A percentile compares a stretch with the other conserved stretches of the same genome.
These are phyloP conservation scores for Mycosarcoma maydis DNA, from an alignment of 1,284 basidiomycete species.

Conservation along the genomic window DNA sequence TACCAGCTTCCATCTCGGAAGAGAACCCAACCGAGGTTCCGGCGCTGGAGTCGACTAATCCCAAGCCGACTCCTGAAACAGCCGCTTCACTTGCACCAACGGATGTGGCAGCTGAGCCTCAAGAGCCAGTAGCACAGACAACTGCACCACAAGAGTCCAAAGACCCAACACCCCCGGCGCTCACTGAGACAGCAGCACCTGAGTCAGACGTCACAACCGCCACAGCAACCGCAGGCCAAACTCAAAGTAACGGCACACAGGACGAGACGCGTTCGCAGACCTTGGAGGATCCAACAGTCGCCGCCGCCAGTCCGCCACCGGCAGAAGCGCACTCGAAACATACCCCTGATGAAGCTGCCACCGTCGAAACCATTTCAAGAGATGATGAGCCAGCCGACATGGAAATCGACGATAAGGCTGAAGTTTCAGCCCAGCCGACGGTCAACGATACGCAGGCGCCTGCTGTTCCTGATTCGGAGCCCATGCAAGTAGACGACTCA, in stretches of 20 bases:
- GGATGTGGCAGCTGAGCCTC: background rate
- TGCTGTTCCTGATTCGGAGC: constrained; percentile 1
- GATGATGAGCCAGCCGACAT: constrained; percentile 14
- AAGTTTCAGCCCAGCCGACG: background rate
- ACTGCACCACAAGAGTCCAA: constrained; percentile 1
- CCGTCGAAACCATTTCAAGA: background rate
- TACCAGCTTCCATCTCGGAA: background rate
- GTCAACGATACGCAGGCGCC: background rate
- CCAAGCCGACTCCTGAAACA: background rate
- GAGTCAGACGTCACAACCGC: background rate
- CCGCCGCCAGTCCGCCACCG: background rate
- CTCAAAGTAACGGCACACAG: background rate
- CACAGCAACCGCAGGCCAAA: background rate
- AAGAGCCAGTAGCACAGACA: background rate
- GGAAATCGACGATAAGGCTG: constrained; percentile 28
- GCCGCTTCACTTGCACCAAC: background rate
- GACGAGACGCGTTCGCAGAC: background rate
- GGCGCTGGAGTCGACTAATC: constrained; percentile 1
- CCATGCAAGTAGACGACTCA: constrained; percentile 32
- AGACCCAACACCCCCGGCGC: constrained; percentile 16
- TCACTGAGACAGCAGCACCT: constrained; percentile 4
- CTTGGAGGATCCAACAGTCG: background rate
- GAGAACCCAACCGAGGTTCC: constrained; percentile 1
- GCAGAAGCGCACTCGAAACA: background rate
- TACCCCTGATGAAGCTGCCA: background rate